Percentiles rank a stretch among this genome's conserved stretches.
These are phyloP conservation scores for Pseudocercospora pini-densiflorae DNA, from an alignment of 2,329 filamentous ascomycete species.

Conservation along the genomic window DNA sequence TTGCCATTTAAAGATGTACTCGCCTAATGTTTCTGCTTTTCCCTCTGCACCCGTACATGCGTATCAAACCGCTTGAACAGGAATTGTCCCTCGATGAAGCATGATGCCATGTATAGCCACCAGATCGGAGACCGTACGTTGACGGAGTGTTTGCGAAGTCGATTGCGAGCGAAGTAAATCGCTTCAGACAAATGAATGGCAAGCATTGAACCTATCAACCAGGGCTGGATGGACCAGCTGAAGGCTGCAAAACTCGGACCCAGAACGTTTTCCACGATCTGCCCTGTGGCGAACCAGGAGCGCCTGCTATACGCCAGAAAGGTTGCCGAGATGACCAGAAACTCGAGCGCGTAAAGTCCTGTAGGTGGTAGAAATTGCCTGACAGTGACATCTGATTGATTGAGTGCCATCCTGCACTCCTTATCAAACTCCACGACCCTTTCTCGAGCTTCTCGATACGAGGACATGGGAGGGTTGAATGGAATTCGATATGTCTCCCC, in stretches of 20 bases:
- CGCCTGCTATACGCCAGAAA: constrained; percentile 57
- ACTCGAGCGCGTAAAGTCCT: constrained; percentile 59
- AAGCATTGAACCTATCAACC: constrained; percentile 64
- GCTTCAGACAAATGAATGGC: constrained; percentile 69
- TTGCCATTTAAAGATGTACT: not conserved
- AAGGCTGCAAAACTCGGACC: constrained; percentile 63
- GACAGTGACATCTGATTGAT: constrained; percentile 61
- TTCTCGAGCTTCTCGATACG: constrained; percentile 68
- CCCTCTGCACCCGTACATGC: constrained; percentile 48
- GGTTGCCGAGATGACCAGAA: constrained; percentile 60
- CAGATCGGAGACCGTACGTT: constrained; percentile 53
- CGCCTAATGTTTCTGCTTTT: constrained; percentile 45
- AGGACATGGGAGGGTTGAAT: constrained; percentile 72
- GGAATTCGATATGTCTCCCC: constrained; percentile 60
- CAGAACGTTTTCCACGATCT: constrained; percentile 43
- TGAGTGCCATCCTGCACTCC: constrained; percentile 63
- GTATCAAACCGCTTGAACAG: constrained; percentile 53
- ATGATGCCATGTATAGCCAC: constrained; percentile 59
- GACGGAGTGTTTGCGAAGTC: constrained; percentile 58
- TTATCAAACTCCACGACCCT: constrained; percentile 76
- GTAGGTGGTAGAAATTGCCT: constrained; percentile 57
- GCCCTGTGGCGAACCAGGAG: constrained; percentile 58
- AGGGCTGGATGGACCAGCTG: constrained; percentile 63
- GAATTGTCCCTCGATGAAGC: constrained; percentile 59
- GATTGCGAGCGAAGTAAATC: constrained; percentile 50